Evolutionary conservation across 148 eudicot genomes (phyloP), one percentile per base, ranked within the genome.

Genomic region (Camellia granthamiana): DNA sequence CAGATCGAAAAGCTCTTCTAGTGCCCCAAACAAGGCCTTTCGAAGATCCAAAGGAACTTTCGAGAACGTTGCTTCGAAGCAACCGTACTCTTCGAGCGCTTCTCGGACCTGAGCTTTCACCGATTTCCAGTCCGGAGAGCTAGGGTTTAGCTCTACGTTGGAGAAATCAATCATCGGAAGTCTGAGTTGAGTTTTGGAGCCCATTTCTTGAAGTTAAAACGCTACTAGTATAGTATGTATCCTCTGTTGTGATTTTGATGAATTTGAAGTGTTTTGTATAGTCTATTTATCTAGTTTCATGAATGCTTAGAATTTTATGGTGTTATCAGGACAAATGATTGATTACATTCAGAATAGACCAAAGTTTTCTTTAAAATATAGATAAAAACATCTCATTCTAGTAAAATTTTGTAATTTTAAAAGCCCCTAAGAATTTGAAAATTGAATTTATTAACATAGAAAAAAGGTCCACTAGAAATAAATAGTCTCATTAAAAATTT

Each of bases 21-120:
- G 16, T n/a, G 76, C 71, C 56, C 76, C 77, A 60, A 88, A 74
- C 11, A 80, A 4, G 6, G 87, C 71, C 15, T 82, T 82, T 67
- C 81, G 82, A 51, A 78, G 74, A 7, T 82, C 66, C 1, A 42
- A 8, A 23, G 87, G 82, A 10, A 88, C 44, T 70, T 78, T 56
- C n/a, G 75, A 69, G 54, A 88, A 86, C 42, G 74, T 59, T 46
- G 88, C 88, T 30, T 86, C 87, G 19, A 88, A 88, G 70, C 91
- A 88, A 44, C 91, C 91, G 15, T 80, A 88, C 49, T 86, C 83
- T 86, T 84, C 76, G 0, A 88, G 81, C 52, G 89, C 91, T 73
- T 83, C 13, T 4, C 12, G 60, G 66, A 86, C 91, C 81, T 84
- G 79, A 41, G 58, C 44, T 68, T 79, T 84, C 60, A 83, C 83